Evolutionary conservation across 495 filamentous ascomycete species (phyloP).

Genomic region (Penicillium flavigenum): DNA sequence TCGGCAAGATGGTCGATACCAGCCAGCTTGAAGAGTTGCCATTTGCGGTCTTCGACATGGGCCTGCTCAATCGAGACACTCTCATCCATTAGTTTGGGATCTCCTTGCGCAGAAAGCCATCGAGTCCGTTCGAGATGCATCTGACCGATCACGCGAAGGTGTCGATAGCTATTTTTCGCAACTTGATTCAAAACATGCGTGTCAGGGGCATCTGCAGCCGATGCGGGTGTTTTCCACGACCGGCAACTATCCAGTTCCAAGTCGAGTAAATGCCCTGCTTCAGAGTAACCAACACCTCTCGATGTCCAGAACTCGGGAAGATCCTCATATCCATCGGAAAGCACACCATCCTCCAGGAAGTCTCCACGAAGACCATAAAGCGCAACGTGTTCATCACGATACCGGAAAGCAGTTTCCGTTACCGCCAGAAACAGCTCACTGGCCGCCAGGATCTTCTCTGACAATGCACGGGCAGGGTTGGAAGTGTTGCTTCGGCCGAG

Average conservation of each 20-base stretch:
- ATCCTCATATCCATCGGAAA: conserved; percentile 56
- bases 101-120: conserved; percentile 57
- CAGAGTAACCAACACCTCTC: conserved; percentile 38
- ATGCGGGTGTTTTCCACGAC: conserved; percentile 39
- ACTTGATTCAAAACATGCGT: conserved; percentile 45
- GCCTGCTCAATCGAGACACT: conserved; percentile 48
- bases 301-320: conserved; percentile 84
- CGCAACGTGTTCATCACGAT: conserved; percentile 63
- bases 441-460: conserved; percentile 69
- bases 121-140: conserved; percentile 59
- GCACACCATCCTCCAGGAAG: conserved; percentile 66
- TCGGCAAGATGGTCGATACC: conserved; percentile 66
- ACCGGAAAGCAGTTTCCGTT: conserved; percentile 69
- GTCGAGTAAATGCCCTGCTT: conserved; percentile 52
- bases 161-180: conserved; percentile 50
- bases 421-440: conserved; percentile 73
- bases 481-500: conserved; percentile 44
- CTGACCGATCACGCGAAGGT: conserved; percentile 58
- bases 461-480: conserved; percentile 34
- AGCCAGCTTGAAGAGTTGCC: conserved; percentile 60
- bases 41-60: conserved; percentile 54
- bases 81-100: conserved; percentile 45
- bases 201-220: conserved; percentile 34
- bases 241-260: conserved; percentile 46
- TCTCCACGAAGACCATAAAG: conserved; percentile 68